Percentiles rank a stretch among this genome's conserved stretches.
phyloP scores from a whole-genome alignment of 805 yeast genomes.

The Starmerella potacharoeniae region DNA sequence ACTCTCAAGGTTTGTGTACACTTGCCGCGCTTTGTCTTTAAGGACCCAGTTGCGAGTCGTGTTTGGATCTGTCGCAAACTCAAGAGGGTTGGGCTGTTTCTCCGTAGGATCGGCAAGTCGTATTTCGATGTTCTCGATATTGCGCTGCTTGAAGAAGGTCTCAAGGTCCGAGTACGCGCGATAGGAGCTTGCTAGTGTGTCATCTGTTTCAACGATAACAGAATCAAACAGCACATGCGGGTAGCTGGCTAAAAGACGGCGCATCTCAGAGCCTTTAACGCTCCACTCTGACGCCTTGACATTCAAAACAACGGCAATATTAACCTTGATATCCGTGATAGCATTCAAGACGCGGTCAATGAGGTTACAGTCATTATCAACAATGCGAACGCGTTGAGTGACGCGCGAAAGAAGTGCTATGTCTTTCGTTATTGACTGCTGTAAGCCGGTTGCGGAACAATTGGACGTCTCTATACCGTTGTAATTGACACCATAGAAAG shows the following conservation, averaged over 20 bases:
- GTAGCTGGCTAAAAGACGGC: slow-evolving; percentile 10
- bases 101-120: neutral
- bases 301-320: slow-evolving; percentile 50
- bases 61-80: slow-evolving; percentile 1
- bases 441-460: neutral
- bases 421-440: slow-evolving; percentile 44
- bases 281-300: slow-evolving; percentile 43
- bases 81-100: slow-evolving; percentile 12
- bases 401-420: slow-evolving; percentile 46
- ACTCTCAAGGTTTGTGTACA: slow-evolving; percentile 13
- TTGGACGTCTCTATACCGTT: neutral
- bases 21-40: slow-evolving; percentile 1
- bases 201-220: slow-evolving; percentile 7
- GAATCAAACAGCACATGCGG: neutral
- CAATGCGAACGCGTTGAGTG: slow-evolving; percentile 46
- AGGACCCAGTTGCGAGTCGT: slow-evolving; percentile 7
- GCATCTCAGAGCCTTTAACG: neutral
- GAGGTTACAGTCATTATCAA: slow-evolving; percentile 54
- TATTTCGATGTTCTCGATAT: neutral
- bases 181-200: neutral
- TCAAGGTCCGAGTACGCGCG: neutral
- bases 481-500: slow-evolving; percentile 15
- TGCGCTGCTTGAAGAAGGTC: neutral
- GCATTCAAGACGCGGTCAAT: slow-evolving; percentile 42
- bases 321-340: slow-evolving; percentile 38